A percentile compares a stretch with the other conserved stretches of the same genome.
Evolutionary conservation across 1,284 basidiomycete species (phyloP).

Genomic region (Athelia sp.): DNA sequence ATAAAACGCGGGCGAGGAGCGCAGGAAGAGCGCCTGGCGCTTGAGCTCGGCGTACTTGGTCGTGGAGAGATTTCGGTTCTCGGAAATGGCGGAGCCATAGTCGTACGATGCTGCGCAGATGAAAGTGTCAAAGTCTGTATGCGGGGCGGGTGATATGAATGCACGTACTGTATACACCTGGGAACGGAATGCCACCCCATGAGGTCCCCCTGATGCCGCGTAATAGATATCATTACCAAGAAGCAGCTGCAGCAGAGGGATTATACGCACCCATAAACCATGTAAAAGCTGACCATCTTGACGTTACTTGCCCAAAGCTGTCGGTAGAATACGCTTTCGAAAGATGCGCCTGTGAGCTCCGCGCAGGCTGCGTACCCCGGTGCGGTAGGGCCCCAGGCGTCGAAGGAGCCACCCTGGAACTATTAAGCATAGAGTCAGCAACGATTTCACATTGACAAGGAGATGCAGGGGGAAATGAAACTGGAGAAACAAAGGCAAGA

Average conservation of each 20-base stretch:
- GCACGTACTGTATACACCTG: conserved; percentile 44
- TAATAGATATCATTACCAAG: conserved; percentile 4
- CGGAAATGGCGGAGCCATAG: conserved; percentile 63
- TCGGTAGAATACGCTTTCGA: conserved; percentile 71
- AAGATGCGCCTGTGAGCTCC: conserved; percentile 61
- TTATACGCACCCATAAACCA: conserved; percentile 63
- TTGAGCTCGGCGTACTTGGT: conserved; percentile 73
- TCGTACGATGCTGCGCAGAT: conserved; percentile 48
- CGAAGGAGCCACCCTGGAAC: conserved; percentile 69
- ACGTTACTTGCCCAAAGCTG: conserved; percentile 74
- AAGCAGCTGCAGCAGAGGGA: not conserved
- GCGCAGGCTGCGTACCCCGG: conserved; percentile 47
- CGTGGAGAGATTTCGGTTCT: conserved; percentile 57
- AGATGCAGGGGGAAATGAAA: too few relatives aligned
- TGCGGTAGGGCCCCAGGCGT: conserved; percentile 67
- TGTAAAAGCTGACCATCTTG: conserved; percentile 75
- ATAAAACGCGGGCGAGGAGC: conserved; percentile 69
- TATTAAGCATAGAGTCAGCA: conserved; percentile 16
- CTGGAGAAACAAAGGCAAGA: too few relatives aligned
- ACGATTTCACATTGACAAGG: not conserved
- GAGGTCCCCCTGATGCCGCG: conserved; percentile 58
- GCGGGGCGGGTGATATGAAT: not conserved
- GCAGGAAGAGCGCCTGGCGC: conserved; percentile 67
- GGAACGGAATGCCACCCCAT: conserved; percentile 74
- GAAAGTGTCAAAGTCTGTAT: too few relatives aligned